phyloP scores from a whole-genome alignment of 2,329 filamentous ascomycete species.

The Arthrobotrys entomopaga region DNA sequence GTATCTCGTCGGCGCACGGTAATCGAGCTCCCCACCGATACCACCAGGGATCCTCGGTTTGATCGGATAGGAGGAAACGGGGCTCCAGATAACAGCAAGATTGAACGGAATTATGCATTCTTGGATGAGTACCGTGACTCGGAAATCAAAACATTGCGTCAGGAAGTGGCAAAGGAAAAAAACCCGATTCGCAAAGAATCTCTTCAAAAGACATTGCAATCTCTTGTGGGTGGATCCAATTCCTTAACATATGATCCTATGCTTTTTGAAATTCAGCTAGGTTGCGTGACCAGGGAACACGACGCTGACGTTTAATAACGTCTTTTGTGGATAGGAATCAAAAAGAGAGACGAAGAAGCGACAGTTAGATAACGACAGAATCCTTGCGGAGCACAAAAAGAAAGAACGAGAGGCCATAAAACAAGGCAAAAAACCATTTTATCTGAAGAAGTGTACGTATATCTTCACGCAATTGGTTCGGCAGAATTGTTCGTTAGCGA shows the following conservation, averaged over 20 bases:
- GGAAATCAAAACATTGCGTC: constrained; percentile 81
- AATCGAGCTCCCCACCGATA: constrained; percentile 67
- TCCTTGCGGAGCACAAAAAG: constrained; percentile 79
- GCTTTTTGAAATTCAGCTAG: constrained; percentile 19
- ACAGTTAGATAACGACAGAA: constrained; percentile 75
- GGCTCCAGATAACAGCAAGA: constrained; percentile 68
- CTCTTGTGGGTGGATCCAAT: constrained; percentile 66
- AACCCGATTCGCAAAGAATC: constrained; percentile 73
- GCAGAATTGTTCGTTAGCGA: constrained; percentile 20
- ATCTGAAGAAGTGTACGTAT: constrained; percentile 77
- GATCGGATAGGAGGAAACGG: constrained; percentile 70
- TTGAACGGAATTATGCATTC: constrained; percentile 83
- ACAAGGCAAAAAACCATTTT: constrained; percentile 92
- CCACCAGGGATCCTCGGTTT: constrained; percentile 85
- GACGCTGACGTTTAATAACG: constrained; percentile 36
- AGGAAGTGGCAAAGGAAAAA: constrained; percentile 74
- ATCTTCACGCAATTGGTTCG: constrained; percentile 34
- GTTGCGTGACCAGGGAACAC: constrained; percentile 32
- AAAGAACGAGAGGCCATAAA: constrained; percentile 85
- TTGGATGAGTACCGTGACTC: constrained; percentile 83
- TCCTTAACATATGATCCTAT: constrained; percentile 4
- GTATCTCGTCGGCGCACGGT: constrained; percentile 84
- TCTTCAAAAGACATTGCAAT: constrained; percentile 77
- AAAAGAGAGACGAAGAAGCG: constrained; percentile 75
- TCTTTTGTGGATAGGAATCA: constrained; percentile 66